Percentiles rank a stretch among this genome's conserved stretches.
phyloP scores from a whole-genome alignment of 305 asterid genomes.

The Lippia alba region DNA sequence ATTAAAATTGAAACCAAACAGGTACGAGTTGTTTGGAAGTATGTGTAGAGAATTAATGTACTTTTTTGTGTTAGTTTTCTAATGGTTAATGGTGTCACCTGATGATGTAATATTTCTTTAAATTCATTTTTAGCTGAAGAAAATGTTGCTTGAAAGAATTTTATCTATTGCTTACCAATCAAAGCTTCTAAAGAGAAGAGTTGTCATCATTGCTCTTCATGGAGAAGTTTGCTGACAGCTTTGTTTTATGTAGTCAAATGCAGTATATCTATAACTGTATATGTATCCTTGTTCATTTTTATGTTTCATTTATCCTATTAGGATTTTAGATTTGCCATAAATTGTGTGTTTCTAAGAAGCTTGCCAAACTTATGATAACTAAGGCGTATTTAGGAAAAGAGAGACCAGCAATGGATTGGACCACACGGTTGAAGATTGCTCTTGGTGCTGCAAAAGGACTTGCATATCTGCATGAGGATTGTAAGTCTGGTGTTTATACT shows the following conservation, averaged over 20 bases:
- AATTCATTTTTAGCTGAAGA: no score
- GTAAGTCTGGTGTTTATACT: slow-evolving; percentile 40
- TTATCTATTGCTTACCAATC: no score
- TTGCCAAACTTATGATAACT: slow-evolving; percentile 2
- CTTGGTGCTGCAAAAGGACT: slow-evolving; percentile 76
- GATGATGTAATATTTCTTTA: no score
- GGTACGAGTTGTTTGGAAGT: no score
- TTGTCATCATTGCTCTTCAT: no score
- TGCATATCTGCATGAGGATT: slow-evolving; percentile 79
- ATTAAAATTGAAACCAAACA: no score
- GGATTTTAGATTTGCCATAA: neutral
- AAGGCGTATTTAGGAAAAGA: slow-evolving; percentile 51
- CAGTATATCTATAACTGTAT: neutral
- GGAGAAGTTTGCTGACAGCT: no score
- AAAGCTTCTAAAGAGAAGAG: no score
- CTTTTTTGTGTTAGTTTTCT: no score
- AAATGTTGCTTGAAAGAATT: no score
- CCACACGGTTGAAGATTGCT: slow-evolving; percentile 65
- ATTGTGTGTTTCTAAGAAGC: neutral
- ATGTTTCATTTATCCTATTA: neutral
- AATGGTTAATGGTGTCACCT: no score
- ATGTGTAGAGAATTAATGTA: no score
- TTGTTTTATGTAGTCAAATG: neutral
- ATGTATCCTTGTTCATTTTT: slow-evolving; percentile 31
- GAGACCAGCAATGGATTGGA: slow-evolving; percentile 64